Evolutionary conservation across 345 rosid species (phyloP), one percentile per base, ranked within the genome.

Genomic region (Pistacia atlantica): DNA sequence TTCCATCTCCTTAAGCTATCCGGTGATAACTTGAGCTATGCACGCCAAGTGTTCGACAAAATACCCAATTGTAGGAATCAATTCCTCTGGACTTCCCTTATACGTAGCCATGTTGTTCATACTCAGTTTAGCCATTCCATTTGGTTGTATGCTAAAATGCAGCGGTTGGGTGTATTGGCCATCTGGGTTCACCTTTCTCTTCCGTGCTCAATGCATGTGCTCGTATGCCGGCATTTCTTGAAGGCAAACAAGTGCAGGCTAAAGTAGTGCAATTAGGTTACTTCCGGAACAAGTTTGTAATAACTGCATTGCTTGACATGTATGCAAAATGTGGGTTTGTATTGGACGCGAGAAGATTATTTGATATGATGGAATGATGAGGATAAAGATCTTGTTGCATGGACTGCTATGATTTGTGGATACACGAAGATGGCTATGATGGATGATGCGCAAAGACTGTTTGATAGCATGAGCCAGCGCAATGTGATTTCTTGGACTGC

Each of bases 201-300:
- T 86, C 90, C 28, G 84, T 91, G 61, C 90, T 91, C 80, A 90
- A 85, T 66, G 92, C 97, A 6, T 93, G 98, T 69, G 89, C 91
- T 9, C 84, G 86, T 22, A 12, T 86, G 10, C 87, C 83, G 7
- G 78, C 79, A 13, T 69, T 81, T 0, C 18, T 73, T 0, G 83
- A 84, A 51, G 93, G 93, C 17, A 84, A 82, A 63, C 79, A 86
- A 17, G 80, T 91, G 45, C 98, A 93, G 17, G 75, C 92, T 4
- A 77, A 83, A 11, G 84, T 88, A 0, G 76, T 87, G 3, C 84
- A 85, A 67, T 88, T 89, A 2, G 92, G 90, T 52, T 86, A 79
- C 66, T 79, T 72, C 73, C 58, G 67, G 3, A 83, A 84, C 73
- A 77, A 79, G 76, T 62, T 85, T 20, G 87, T 89, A 49, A 69